These are phyloP conservation scores for Mycena rosella DNA, from an alignment of 768 basidiomycete species.

Conservation along the genomic window DNA sequence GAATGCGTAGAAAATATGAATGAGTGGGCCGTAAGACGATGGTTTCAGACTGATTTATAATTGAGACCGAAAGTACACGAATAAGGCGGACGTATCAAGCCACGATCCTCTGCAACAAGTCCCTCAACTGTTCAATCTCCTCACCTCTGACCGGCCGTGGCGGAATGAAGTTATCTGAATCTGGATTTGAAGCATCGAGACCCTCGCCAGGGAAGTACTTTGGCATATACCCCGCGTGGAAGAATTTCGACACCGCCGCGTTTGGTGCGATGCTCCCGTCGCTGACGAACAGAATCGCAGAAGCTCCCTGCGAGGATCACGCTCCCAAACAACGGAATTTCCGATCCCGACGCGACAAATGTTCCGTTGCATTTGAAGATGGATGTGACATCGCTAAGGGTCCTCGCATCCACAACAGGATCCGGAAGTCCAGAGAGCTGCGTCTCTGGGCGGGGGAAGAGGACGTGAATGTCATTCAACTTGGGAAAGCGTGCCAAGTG, in stretches of 20 bases:
- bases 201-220: too few relatives aligned
- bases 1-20: too few relatives aligned
- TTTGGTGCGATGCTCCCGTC: constrained; percentile 8
- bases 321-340: constrained; percentile 34
- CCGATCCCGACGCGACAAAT: constrained; percentile 25
- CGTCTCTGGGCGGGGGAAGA: constrained; percentile 20
- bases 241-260: not conserved
- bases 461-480: constrained; percentile 19
- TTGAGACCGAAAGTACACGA: too few relatives aligned
- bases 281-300: constrained; percentile 8
- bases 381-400: constrained; percentile 1
- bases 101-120: constrained; percentile 17
- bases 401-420: not conserved
- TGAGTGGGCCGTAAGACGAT: too few relatives aligned
- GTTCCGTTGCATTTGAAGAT: constrained; percentile 18
- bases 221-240: too few relatives aligned
- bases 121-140: constrained; percentile 29
- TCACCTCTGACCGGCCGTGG: constrained; percentile 8
- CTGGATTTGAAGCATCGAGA: too few relatives aligned
- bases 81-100: not conserved
- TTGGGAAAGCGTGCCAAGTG: constrained; percentile 1
- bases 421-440: not conserved
- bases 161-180: constrained; percentile 15
- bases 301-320: constrained; percentile 1
- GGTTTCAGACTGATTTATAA: too few relatives aligned